Evolutionary conservation across 129 eudicot species (phyloP), one percentile per base, ranked within the genome.

Genomic region (Ambrosia artemisiifolia): DNA sequence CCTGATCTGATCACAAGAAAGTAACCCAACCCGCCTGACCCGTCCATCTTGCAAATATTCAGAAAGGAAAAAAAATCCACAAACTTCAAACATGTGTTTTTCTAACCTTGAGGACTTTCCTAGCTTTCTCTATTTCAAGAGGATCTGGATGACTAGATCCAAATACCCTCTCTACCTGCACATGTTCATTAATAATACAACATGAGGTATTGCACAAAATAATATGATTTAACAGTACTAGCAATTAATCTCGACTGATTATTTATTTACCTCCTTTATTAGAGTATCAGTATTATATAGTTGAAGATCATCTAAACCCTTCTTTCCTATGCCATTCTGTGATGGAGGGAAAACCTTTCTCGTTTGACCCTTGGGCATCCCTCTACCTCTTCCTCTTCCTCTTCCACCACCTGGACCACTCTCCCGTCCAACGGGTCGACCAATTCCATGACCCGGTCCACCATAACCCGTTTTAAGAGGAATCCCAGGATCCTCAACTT

Each of bases 151-250:
- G 84, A 82, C 74, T 82, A 42, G 85, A 80, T 56, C 86, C 69
- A 72, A 89, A 89, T 50, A 87, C 90, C 74, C 89, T 89, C 86
- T 89, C 98, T 78, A 92, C 95, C 98, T 92, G 80, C 73, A 65
- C 65, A 78, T 70, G 44, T 74, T 56, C 66, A 80, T 14, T 59
- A 67, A 47, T 61, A 28, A 17, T 18, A 53, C 19, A 53, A 51
- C 63, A 47, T 66, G n/a, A 80, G 50, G 76, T 72, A 55, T 16
- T 7, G 5, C 60, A 47, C 17, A n/a, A 67, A 67, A n/a, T 20
- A 67, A 67, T 5, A 16, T 10, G 61, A 46, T 8, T 14, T 47
- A 51, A 67, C 30, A 11, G 12, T 60, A 34, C 43, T 5, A 38
- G 43, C 43, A 60, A 12, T 6, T 32, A 60, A 60, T 13, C 4